These are phyloP conservation scores for Wickerhamiella azymoides DNA, from an alignment of 805 yeast genomes.

Conservation along the genomic window DNA sequence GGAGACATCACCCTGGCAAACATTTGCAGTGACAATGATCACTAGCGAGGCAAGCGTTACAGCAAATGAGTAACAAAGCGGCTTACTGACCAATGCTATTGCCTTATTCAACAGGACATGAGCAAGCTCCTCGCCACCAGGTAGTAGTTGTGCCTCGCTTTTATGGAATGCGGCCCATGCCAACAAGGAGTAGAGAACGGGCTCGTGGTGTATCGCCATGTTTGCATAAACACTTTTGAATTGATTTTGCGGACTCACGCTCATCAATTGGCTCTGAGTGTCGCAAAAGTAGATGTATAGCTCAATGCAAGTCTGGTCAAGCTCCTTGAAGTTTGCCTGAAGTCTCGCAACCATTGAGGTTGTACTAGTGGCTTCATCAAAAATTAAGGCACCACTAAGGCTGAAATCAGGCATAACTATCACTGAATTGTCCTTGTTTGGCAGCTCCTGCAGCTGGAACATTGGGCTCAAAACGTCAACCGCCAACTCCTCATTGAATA, in stretches of 20 bases:
- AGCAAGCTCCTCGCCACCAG: constrained; percentile 23
- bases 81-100: constrained; percentile 12
- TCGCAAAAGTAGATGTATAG: constrained; percentile 39
- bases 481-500: background rate
- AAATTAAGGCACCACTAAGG: background rate
- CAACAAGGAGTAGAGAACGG: constrained; percentile 38
- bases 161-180: constrained; percentile 41
- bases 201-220: constrained; percentile 36
- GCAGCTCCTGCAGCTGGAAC: background rate
- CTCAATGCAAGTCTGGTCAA: constrained; percentile 33
- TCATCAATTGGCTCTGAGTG: constrained; percentile 34
- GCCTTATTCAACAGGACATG: constrained; percentile 18
- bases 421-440: background rate
- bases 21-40: constrained; percentile 65
- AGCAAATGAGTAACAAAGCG: constrained; percentile 24
- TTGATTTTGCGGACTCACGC: constrained; percentile 39
- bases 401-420: constrained; percentile 1
- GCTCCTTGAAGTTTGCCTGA: constrained; percentile 12
- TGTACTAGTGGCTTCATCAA: background rate
- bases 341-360: constrained; percentile 3
- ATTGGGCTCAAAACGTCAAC: constrained; percentile 1
- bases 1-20: constrained; percentile 67
- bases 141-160: constrained; percentile 13
- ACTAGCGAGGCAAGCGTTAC: constrained; percentile 42
- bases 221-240: constrained; percentile 39